Evolutionary conservation across 2,329 filamentous ascomycete species (phyloP), one percentile per base, ranked within the genome.

Genomic region (Neonectria punicea): DNA sequence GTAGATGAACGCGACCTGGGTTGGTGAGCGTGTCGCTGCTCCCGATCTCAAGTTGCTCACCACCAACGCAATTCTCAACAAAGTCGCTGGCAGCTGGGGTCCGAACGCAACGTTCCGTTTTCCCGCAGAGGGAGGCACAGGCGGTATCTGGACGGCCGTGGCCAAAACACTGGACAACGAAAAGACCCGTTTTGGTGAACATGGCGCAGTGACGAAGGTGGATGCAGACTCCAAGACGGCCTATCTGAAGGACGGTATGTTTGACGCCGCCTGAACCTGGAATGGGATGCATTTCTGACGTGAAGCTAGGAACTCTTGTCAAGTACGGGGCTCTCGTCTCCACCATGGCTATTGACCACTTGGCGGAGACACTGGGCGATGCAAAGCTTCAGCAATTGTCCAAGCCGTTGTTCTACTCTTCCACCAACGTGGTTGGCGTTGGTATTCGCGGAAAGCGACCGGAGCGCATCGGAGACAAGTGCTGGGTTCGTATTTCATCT

Each of bases 101-200:
- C 96, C 96, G 70, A 99, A 99, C 80, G 93, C 94, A 69, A 98
- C 94, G 66, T 99, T 99, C 92, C 92, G 93, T 76, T 99, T 99
- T 89, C 96, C 96, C 72, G 94, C 96, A 68, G 90, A 91, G 70
- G 95, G 96, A 73, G 96, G 96, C 74, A 99, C 96, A 55, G 96
- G 96, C 82, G 95, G 94, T 83, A 99, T 99, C 87, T 99, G 96
- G 96, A 97, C 96, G 74, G 94, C 94, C 63, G 94, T 99, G 58
- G 94, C 94, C 73, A 89, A 97, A 77, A 99, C 96, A 55, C 83
- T 99, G n/a, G 94, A 95, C 67, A 89, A 93, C 79, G 89, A 96
- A 81, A 98, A 97, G 82, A 96, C 91, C 78, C 89, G 91, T 72
- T 97, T 96, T 78, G 96, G 96, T 78, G 90, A 93, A 80, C 85